phyloP scores from a whole-genome alignment of 192 early-diverging fungal species.

The Backusella liffmaniae region DNA sequence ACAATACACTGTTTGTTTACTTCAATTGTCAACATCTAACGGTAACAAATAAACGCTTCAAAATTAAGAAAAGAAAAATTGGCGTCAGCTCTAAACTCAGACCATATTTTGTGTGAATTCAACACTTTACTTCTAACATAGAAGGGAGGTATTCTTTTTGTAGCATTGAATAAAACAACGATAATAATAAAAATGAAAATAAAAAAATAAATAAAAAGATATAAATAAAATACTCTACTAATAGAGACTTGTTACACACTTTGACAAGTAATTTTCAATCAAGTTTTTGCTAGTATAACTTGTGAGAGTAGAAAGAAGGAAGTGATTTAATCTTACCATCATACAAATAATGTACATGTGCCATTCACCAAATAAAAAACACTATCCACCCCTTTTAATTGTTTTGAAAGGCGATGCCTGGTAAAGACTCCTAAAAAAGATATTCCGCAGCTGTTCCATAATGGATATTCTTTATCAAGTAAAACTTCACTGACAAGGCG shows the following conservation, averaged over 20 bases:
- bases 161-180: background rate
- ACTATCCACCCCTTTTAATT: background rate
- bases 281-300: background rate
- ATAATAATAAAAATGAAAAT: background rate
- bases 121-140: background rate
- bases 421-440: background rate
- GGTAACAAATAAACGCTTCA: background rate
- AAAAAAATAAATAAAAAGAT: background rate
- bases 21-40: background rate
- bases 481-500: background rate
- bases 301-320: background rate
- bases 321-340: background rate
- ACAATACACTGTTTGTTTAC: slow-evolving; percentile 1
- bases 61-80: background rate
- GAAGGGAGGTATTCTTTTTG: background rate
- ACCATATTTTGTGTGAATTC: background rate
- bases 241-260: background rate
- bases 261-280: background rate
- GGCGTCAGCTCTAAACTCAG: slow-evolving; percentile 6
- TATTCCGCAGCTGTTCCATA: background rate
- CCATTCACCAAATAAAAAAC: background rate
- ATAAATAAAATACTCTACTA: background rate
- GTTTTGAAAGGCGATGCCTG: background rate
- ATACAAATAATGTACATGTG: background rate
- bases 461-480: background rate